These are phyloP conservation scores for Uronychia binucleata DNA, from an alignment of 73 alveolate genomes.

Conservation along the genomic window DNA sequence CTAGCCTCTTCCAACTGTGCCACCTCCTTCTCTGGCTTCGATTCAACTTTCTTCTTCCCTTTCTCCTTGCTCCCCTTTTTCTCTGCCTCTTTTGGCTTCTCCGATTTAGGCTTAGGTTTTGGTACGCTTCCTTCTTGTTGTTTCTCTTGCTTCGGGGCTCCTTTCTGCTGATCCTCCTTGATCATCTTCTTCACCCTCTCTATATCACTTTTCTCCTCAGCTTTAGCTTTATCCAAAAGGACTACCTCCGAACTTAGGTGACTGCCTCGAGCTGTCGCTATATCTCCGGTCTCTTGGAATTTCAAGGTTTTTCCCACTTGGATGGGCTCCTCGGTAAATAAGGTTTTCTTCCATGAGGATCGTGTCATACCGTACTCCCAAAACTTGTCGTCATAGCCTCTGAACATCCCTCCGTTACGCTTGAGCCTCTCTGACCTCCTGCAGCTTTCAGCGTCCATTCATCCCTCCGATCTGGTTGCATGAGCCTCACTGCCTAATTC, in stretches of 20 bases:
- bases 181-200: background rate
- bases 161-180: too few species aligned
- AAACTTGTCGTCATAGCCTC: background rate
- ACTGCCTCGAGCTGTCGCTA: background rate
- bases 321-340: too few species aligned
- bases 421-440: background rate
- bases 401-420: background rate
- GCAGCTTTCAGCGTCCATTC: background rate
- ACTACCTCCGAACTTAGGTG: background rate
- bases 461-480: background rate
- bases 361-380: background rate
- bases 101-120: background rate
- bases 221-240: background rate
- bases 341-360: too few species aligned
- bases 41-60: background rate
- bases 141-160: background rate
- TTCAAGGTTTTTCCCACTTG: background rate
- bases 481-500: too few species aligned
- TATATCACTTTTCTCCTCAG: background rate
- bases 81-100: background rate
- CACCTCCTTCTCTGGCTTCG: background rate
- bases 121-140: background rate
- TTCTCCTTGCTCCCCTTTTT: background rate
- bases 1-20: too few species aligned
- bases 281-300: background rate